Evolutionary conservation across 2,329 filamentous ascomycete species (phyloP).

Genomic region (Xylariaceae sp.): DNA sequence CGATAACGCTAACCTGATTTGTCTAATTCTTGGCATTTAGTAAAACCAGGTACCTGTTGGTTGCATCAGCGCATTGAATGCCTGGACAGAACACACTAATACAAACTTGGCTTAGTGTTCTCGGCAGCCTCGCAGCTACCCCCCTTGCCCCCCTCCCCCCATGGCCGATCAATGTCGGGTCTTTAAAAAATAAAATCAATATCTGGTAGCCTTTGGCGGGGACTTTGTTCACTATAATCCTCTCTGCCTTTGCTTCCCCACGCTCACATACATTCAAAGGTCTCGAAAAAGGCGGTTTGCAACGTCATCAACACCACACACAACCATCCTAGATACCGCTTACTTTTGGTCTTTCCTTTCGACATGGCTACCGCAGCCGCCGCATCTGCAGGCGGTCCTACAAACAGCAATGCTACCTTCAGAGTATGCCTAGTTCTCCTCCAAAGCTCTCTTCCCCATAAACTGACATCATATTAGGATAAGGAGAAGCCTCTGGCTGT

Average conservation of each 20-base stretch:
- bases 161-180: constrained; percentile 21
- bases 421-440: constrained; percentile 40
- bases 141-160: too few species aligned
- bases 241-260: not conserved
- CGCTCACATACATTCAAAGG: not conserved
- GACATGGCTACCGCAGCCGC: constrained; percentile 45
- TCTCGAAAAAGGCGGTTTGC: too few species aligned
- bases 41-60: too few species aligned
- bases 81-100: too few species aligned
- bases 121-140: constrained; percentile 30
- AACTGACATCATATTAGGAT: constrained; percentile 44
- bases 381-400: constrained; percentile 36
- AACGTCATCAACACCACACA: not conserved
- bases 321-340: not conserved
- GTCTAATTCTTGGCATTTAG: too few species aligned
- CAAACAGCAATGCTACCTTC: constrained; percentile 52
- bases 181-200: constrained; percentile 21
- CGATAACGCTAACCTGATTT: not conserved
- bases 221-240: not conserved
- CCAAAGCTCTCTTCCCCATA: constrained; percentile 2
- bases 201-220: constrained; percentile 21
- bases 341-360: not conserved
- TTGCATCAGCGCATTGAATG: too few species aligned
- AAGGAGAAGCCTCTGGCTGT: constrained; percentile 99
- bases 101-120: too few species aligned